Conservation (phyloP, 169 alveolate genomes). For the Plasmodium falciparum region DNA sequence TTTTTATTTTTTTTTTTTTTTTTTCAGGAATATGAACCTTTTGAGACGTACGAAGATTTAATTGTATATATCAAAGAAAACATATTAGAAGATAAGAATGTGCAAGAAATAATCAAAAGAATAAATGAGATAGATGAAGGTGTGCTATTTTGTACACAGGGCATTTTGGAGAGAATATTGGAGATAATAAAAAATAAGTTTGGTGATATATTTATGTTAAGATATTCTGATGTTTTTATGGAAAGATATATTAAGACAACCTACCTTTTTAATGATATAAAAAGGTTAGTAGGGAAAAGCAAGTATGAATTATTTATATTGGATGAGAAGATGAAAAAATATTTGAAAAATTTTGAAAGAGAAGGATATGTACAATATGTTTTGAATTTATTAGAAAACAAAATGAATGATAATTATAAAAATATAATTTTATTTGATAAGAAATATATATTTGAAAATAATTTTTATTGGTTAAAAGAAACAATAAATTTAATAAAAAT, state of each 20-base stretch:
- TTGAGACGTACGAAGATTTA: conserved; percentile 49
- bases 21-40: conserved; percentile 17
- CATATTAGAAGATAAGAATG: conserved; percentile 29
- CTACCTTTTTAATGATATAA: conserved; percentile 63
- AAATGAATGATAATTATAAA: conserved; percentile 56
- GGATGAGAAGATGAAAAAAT: conserved; percentile 24
- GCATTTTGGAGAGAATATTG: conserved; percentile 76
- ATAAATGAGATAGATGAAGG: conserved; percentile 73
- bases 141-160: conserved; percentile 67
- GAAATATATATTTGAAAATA: conserved; percentile 70
- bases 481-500: conserved; percentile 74
- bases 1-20: conserved; percentile 2
- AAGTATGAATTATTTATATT: conserved; percentile 61
- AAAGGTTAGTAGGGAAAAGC: conserved; percentile 25
- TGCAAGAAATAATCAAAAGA: conserved; percentile 43
- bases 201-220: conserved; percentile 41
- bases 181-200: conserved; percentile 42
- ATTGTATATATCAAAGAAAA: conserved; percentile 3
- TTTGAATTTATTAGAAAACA: conserved; percentile 66
- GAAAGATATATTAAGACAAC: conserved; percentile 77
- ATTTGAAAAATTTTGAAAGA: conserved; percentile 72
- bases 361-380: conserved; percentile 64
- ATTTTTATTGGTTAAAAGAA: conserved; percentile 71
- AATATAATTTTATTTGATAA: conserved; percentile 69
- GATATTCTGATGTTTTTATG: conserved; percentile 77